These are phyloP conservation scores for Arthrobotrys sinensis DNA, from an alignment of 2,329 filamentous ascomycete genomes.

Conservation along the genomic window DNA sequence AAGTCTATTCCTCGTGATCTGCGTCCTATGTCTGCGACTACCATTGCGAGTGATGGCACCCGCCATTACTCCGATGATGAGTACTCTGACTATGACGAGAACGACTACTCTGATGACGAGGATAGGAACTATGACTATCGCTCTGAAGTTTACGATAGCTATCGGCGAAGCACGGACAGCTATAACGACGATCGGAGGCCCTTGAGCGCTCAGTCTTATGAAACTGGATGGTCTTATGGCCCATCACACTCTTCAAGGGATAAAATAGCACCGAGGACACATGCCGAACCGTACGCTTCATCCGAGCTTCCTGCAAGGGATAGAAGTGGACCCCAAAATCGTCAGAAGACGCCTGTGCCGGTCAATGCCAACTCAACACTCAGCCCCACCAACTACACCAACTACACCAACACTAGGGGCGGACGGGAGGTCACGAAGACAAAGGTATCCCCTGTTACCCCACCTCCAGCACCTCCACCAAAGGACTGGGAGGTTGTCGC, in stretches of 20 bases:
- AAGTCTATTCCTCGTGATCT: slow-evolving; percentile 24
- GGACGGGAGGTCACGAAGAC: slow-evolving; percentile 3
- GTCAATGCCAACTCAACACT: slow-evolving; percentile 25
- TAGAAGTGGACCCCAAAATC: slow-evolving; percentile 14
- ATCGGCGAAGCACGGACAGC: slow-evolving; percentile 44
- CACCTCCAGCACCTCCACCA: slow-evolving; percentile 43
- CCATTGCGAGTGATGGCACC: slow-evolving; percentile 43
- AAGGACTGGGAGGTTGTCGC: slow-evolving; percentile 54
- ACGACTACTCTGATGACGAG: slow-evolving; percentile 28
- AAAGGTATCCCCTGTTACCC: background rate
- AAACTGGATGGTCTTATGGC: slow-evolving; percentile 39
- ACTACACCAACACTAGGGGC: slow-evolving; percentile 19
- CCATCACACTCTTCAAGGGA: slow-evolving; percentile 45
- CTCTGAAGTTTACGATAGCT: slow-evolving; percentile 11
- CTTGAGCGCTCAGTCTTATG: slow-evolving; percentile 17
- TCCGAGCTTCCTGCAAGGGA: slow-evolving; percentile 9
- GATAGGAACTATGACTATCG: slow-evolving; percentile 39
- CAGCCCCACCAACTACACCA: slow-evolving; percentile 19
- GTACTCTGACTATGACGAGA: slow-evolving; percentile 25
- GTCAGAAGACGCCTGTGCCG: slow-evolving; percentile 31
- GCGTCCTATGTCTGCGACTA: slow-evolving; percentile 51
- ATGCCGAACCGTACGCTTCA: slow-evolving; percentile 25
- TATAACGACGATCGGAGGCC: slow-evolving; percentile 32
- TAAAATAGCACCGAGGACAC: slow-evolving; percentile 18
- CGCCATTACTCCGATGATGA: slow-evolving; percentile 21